Evolutionary conservation across 768 basidiomycete species (phyloP).

Genomic region (Dentipellis fragilis): DNA sequence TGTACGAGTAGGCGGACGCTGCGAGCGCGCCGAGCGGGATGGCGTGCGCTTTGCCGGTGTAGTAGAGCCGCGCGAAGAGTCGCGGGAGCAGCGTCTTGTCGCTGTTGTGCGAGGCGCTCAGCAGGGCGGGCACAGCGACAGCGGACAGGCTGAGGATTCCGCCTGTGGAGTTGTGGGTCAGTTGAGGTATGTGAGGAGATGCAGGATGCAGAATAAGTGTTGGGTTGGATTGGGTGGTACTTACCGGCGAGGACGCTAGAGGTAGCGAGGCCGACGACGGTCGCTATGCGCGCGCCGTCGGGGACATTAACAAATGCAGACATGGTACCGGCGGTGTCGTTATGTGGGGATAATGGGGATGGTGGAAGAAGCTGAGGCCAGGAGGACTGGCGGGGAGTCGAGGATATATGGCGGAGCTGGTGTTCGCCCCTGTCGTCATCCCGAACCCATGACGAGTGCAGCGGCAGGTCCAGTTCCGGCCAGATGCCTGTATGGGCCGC

Average conservation of each 20-base stretch:
- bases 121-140: not conserved
- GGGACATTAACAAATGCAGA: not conserved
- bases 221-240: not conserved
- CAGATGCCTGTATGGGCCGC: too few relatives aligned
- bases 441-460: too few relatives aligned
- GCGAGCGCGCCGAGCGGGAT: not conserved
- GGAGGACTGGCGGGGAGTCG: too few relatives aligned
- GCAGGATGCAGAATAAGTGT: too few relatives aligned
- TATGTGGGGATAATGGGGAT: not conserved
- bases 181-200: not conserved
- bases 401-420: too few relatives aligned
- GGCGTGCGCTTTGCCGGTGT: not conserved
- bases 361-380: too few relatives aligned
- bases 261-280: not conserved
- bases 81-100: not conserved
- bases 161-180: not conserved
- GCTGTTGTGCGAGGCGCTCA: not conserved
- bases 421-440: too few relatives aligned
- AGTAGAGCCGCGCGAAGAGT: not conserved
- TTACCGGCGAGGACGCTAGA: not conserved
- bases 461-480: too few relatives aligned
- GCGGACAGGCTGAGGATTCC: not conserved
- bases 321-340: not conserved
- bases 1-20: not conserved
- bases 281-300: slow-evolving; percentile 1